Evolutionary conservation across 371 early-diverging fungal genomes (phyloP), one percentile per base, ranked within the genome.

Genomic region (Haplosporangium sp.): DNA sequence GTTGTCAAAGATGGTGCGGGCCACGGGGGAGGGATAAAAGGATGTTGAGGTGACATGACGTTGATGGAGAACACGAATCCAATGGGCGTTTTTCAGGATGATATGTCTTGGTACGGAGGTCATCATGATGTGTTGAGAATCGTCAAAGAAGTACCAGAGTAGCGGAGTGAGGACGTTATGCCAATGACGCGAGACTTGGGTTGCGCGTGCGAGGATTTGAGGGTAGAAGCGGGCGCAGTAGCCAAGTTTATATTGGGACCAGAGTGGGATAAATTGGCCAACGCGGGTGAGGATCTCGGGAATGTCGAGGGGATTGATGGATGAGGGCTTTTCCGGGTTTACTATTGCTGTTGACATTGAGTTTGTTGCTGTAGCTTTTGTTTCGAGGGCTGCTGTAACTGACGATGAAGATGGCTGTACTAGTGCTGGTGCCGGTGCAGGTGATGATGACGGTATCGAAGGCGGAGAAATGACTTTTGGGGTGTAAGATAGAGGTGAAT

Each of bases 271-370:
- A 21, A 62, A 62, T 13, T 62, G 53, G 12, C 62, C 62, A 18
- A 62, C 21, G 12, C 62, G 47, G 20, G 51, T 13, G 13, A 62
- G 51, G 9, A 62, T 50, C 14, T 62, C 62, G 42, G 62, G 62
- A 16, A 62, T 52, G 36, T 40, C 13, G 40, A 62, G 62, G 9
- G 62, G 62, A 41, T 62, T 46, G 29, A 21, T 16, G 7, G 56
- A n/a, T n/a, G n/a, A n/a, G n/a, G n/a, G n/a, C n/a, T n/a, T n/a
- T n/a, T n/a, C n/a, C n/a, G n/a, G n/a, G n/a, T n/a, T n/a, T n/a
- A n/a, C n/a, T n/a, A n/a, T n/a, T n/a, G n/a, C n/a, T n/a, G n/a
- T n/a, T n/a, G n/a, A n/a, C n/a, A n/a, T n/a, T n/a, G n/a, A n/a
- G n/a, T n/a, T n/a, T n/a, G n/a, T n/a, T n/a, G n/a, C n/a, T n/a